Base-by-base conservation (phyloP, 768 basidiomycete species). In the Phaffia australis region DNA sequence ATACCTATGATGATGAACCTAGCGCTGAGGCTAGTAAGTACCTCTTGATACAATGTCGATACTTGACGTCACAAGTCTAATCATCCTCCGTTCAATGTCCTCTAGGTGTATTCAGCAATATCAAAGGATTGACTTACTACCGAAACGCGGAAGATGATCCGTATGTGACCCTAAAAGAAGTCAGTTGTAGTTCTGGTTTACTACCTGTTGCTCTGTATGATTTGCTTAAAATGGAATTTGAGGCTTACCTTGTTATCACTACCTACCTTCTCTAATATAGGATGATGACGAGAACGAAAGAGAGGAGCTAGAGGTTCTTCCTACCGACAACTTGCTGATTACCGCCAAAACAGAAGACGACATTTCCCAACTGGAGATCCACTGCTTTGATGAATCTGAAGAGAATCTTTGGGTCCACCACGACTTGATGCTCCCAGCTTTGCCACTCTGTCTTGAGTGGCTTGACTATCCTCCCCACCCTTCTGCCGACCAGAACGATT, bases 401-500 rank as follows among this genome's bases (percentile, higher is more conserved):
- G 89, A 92, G 74, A 90, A 89, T 75, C 83, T 98, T 52, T 98
- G 92, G 74, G 88, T 87, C 49, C 95, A 98, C 75, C 95, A 99
- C 77, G 95, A 99, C 76, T 82, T 97, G 75, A 89, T 99, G 85
- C 83, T 99, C 35, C 92, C 94, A 70, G 90, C 89, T 70, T 92
- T 97, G 77, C 95, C 95, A 11, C 86, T 99, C 66, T 98, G 94
- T 72, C 87, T 99, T 66, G 95, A 99, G 81, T 99, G 95, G 95
- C 85, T 97, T 67, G 89, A 98, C 75, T 97, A 91, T 76, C 83
- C 86, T n/a, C 88, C 90, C 27, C 68, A 69, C 32, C 70, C 73
- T 6, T 69, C 70, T 4, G 50, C 54, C 25, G 66, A 55, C 46
- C 47, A 66, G 52, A 25, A 59, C 23, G 69, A 65, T 3, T 48